Evolutionary conservation across 495 filamentous ascomycete species (phyloP).

Genomic region (Neurospora sp.): DNA sequence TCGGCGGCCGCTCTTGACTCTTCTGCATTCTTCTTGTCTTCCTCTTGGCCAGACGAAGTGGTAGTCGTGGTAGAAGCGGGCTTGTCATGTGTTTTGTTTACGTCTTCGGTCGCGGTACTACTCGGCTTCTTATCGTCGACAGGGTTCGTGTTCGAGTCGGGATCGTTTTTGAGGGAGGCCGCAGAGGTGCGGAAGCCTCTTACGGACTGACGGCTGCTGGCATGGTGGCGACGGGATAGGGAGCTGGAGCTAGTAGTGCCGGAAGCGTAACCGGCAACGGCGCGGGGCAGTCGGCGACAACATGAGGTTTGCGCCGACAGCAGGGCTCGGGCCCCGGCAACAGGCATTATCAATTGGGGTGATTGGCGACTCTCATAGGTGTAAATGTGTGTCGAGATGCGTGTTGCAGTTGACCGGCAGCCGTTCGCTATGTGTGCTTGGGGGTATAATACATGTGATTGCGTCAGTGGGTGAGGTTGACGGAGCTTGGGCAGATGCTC

Average conservation of each 20-base stretch:
- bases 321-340: conserved; percentile 23
- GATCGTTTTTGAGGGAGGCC: conserved; percentile 4
- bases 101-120: not conserved
- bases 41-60: not conserved
- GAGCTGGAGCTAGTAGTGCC: not conserved
- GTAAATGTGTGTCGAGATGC: not conserved
- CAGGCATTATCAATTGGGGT: conserved; percentile 12
- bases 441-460: not conserved
- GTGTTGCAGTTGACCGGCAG: not conserved
- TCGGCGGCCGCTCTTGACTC: not conserved
- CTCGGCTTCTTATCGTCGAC: not conserved
- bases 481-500: not conserved
- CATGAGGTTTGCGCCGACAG: conserved; percentile 13
- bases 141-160: conserved; percentile 2
- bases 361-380: conserved; percentile 8
- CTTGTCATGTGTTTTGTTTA: not conserved
- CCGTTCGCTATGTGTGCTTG: not conserved
- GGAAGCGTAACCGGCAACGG: not conserved
- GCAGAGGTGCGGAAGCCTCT: conserved; percentile 14
- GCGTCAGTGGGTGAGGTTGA: not conserved
- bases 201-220: not conserved
- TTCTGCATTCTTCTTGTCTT: not conserved
- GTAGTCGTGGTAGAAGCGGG: not conserved
- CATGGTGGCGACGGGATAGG: not conserved
- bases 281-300: conserved; percentile 11